Evolutionary conservation across 306 rosid species (phyloP), one percentile per base, ranked within the genome.

Genomic region (Delonix regia): DNA sequence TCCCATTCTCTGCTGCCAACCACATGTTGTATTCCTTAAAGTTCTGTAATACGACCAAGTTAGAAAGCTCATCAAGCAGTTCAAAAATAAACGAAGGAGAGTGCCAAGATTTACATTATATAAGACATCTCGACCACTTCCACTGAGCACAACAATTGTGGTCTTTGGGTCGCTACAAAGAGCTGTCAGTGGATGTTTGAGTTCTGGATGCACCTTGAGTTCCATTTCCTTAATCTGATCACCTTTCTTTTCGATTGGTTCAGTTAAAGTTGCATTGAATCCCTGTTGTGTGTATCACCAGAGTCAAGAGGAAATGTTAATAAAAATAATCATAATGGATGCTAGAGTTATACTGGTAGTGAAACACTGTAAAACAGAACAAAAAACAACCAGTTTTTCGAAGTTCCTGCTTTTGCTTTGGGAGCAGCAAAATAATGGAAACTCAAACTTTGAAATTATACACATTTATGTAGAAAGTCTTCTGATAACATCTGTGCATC

Each of bases 1-100:
- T 94, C 78, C 97, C 99, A 80, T 94, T 92, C 86, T 94, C 99
- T 15, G 99, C 99, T 62, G 99, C 99, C 85, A 94, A 87, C 98
- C 99, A 94, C 89, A 91, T 85, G 79, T 92, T 83, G 45, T 87
- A 87, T 77, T 89, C 92, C 83, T 80, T 86, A 72, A 94, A 92
- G 80, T 90, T 94, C 99, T 92, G 99, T 57, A 62, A 75, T 76
- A 83, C 70, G 47, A 44, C 62, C 30, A 15, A 19, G 81, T 84
- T 85, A 82, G 66, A 78, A 80, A 68, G 28, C 1, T 56, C 60
- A 73, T 36, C 69, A 16, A 47, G 67, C 47, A 59, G 70, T 60
- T 45, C 24, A 27, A 30, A 75, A 80, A 76, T 33, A 74, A 74
- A 77, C 56, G 59, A 52, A 34, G 78, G 64, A 78, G 59, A 49